phyloP scores from a whole-genome alignment of 345 rosid species.

The Psidium guajava region DNA sequence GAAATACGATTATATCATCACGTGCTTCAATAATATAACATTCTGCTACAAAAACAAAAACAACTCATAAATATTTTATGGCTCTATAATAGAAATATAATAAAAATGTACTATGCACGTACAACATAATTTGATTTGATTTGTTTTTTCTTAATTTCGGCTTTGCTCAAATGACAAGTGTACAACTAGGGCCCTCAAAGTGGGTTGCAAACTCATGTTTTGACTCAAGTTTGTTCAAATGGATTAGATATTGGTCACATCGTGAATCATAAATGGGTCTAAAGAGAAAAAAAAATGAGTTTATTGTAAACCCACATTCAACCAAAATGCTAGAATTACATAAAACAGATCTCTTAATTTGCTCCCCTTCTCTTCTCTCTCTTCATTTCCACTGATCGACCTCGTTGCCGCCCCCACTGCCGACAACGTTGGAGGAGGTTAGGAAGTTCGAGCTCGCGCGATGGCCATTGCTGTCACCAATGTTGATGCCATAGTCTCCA shows the following conservation, averaged over 20 bases:
- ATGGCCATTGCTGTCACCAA: not conserved
- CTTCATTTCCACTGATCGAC: not conserved
- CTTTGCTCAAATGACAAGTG: no score
- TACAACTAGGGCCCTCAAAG: not conserved
- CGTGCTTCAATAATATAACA: no score
- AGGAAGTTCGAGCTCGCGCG: not conserved
- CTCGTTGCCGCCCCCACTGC: not conserved
- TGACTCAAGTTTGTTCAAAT: not conserved
- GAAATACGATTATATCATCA: no score
- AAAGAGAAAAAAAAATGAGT: not conserved
- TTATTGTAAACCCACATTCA: not conserved
- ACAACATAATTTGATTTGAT: no score
- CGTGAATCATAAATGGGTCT: not conserved
- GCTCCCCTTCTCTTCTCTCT: not conserved
- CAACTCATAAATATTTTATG: no score
- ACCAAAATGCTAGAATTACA: not conserved
- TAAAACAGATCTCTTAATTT: not conserved
- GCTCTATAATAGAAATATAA: no score
- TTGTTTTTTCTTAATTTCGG: no score
- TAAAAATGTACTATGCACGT: no score
- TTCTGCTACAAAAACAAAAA: no score
- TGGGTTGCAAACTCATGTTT: not conserved
- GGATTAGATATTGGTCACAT: not conserved
- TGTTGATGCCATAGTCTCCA: not conserved
- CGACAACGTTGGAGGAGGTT: not conserved